Evolutionary conservation across 345 rosid genomes (phyloP), one percentile per base, ranked within the genome.

Genomic region (Lepidium africanum): DNA sequence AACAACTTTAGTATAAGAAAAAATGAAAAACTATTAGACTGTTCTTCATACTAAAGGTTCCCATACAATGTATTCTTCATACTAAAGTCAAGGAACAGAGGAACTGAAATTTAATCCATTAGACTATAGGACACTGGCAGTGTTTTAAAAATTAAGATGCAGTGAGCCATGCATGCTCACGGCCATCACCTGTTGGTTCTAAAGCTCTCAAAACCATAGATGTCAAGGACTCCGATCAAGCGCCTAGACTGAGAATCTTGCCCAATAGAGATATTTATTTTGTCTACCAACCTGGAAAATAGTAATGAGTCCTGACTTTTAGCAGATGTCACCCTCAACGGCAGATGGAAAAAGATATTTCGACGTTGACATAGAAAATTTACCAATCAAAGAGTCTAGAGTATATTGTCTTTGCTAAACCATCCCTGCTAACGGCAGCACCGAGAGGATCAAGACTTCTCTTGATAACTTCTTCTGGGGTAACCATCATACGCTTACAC

Each of bases 131-230:
- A 58, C n/a, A 49, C 15, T 38, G 13, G 21, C n/a, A 23, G 45
- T 69, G 9, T 49, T 37, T 45, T 45, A 45, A 57, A 38, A 68
- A 25, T 19, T 57, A 46, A 57, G 38, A 47, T 57, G 57, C 50
- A 49, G 39, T 15, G 21, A 17, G 54, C 21, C 48, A 60, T 35
- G 37, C 23, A 16, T 53, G 32, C 17, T 33, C 39, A 45, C 27
- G 49, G 77, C 67, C 63, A 59, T 71, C 81, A 90, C 98, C 98
- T 93, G 67, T 86, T 93, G 74, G 73, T 76, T 69, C 79, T 63
- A 73, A 93, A 93, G 82, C 98, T 93, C 74, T 93, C 98, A 46
- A 93, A 92, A 65, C 92, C 98, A 81, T 89, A 89, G 46, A 89
- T 89, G 85, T 89, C 95, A 74, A 89, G 92, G 77, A 89, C 86